Percentiles rank a stretch among this genome's conserved stretches.
Evolutionary conservation across 306 rosid species (phyloP).

Genomic region (Rosa multiflora): DNA sequence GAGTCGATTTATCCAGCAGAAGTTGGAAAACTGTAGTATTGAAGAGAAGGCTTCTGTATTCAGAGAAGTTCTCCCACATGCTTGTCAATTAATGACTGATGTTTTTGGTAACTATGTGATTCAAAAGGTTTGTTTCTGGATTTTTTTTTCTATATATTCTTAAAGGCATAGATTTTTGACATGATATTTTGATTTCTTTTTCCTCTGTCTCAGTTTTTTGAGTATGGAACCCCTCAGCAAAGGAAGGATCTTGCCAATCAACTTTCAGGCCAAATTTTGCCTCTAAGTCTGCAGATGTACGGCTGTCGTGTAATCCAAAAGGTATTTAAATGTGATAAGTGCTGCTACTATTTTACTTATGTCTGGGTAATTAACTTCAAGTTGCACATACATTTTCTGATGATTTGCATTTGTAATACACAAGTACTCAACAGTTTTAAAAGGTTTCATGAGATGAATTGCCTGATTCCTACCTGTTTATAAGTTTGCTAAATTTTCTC

Average conservation of each 20-base stretch:
- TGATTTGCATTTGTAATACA: not conserved
- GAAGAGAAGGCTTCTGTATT: constrained; percentile 61
- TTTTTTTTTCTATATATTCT: not conserved
- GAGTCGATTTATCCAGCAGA: constrained; percentile 80
- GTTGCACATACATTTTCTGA: constrained; percentile 1
- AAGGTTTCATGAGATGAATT: not conserved
- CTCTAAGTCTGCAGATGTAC: constrained; percentile 71
- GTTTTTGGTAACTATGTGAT: constrained; percentile 74
- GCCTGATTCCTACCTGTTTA: not conserved
- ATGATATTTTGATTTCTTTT: not conserved
- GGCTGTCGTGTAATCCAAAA: constrained; percentile 81
- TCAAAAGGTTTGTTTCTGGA: constrained; percentile 52
- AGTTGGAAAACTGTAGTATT: constrained; percentile 57
- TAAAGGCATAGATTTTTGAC: not conserved
- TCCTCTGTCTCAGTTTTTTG: constrained; percentile 47
- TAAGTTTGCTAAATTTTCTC: not conserved
- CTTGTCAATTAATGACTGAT: constrained; percentile 57
- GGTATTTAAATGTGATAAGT: constrained; percentile 31
- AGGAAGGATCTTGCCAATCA: constrained; percentile 54
- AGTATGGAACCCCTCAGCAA: constrained; percentile 60
- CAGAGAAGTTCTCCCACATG: constrained; percentile 61
- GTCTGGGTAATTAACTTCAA: constrained; percentile 11
- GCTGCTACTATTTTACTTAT: not conserved
- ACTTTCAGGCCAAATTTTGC: constrained; percentile 54
- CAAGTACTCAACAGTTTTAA: not conserved